Conservation (phyloP, 768 basidiomycete species). For the Tylopilus plumbeoviolaceoides region DNA sequence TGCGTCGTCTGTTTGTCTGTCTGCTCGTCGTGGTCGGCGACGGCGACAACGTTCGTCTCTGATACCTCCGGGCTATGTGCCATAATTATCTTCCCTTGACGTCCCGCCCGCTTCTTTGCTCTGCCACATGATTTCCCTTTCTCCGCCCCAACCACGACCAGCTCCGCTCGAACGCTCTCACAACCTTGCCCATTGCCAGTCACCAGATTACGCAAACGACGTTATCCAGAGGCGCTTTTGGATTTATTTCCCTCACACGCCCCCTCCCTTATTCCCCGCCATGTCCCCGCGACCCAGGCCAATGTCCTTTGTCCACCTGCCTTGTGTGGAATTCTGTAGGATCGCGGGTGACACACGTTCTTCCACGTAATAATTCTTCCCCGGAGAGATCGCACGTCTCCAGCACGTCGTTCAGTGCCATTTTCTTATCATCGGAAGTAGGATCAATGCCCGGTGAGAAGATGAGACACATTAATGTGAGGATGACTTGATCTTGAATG, state of each 20-base stretch:
- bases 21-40: constrained; percentile 16
- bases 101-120: constrained; percentile 12
- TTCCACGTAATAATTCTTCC: neutral
- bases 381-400: no score
- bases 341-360: neutral
- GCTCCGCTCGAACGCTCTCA: constrained; percentile 32
- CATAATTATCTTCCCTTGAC: constrained; percentile 23
- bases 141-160: constrained; percentile 33
- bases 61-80: constrained; percentile 11
- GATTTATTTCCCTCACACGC: constrained; percentile 7
- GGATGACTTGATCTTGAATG: neutral
- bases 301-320: neutral
- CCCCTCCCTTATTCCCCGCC: neutral
- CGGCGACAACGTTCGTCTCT: constrained; percentile 13
- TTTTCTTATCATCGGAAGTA: no score
- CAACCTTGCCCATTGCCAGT: no score
- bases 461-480: neutral
- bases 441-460: neutral
- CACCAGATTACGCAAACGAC: no score
- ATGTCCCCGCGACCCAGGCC: neutral
- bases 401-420: neutral
- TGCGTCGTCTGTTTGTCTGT: constrained; percentile 16
- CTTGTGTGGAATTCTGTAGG: neutral
- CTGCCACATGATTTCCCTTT: constrained; percentile 26
- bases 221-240: no score